phyloP scores from a whole-genome alignment of 2,329 filamentous ascomycete species.

The Kalaharituber pfeilii region DNA sequence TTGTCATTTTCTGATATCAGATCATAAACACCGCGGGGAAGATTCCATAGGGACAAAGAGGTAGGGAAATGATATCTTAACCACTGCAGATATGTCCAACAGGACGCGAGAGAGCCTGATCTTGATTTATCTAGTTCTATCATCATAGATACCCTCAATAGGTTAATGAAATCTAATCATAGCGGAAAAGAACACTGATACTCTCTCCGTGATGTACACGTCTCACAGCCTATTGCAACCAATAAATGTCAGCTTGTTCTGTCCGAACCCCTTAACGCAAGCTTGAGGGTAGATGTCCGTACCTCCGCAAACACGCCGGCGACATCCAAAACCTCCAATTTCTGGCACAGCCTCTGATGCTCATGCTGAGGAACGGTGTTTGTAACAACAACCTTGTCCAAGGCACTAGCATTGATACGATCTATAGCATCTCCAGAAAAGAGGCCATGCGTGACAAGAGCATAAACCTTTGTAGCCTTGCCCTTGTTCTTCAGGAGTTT shows the following conservation, averaged over 20 bases:
- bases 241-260: slow-evolving; percentile 10
- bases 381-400: slow-evolving; percentile 89
- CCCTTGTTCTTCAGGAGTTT: slow-evolving; percentile 84
- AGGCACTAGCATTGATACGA: slow-evolving; percentile 76
- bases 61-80: too few relatives aligned
- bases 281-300: neutral
- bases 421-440: slow-evolving; percentile 89
- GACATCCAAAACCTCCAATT: slow-evolving; percentile 82
- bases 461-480: slow-evolving; percentile 73
- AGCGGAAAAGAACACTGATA: slow-evolving; percentile 86
- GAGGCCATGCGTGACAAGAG: slow-evolving; percentile 84
- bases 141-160: too few relatives aligned
- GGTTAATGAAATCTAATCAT: too few relatives aligned
- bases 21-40: too few relatives aligned
- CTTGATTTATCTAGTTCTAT: too few relatives aligned
- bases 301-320: slow-evolving; percentile 31
- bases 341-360: slow-evolving; percentile 58
- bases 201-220: slow-evolving; percentile 95
- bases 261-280: neutral
- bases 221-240: slow-evolving; percentile 51
- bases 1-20: too few relatives aligned
- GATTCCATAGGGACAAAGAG: too few relatives aligned
- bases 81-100: too few relatives aligned
- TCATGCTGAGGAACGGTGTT: slow-evolving; percentile 86
- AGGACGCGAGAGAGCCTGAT: too few relatives aligned